Percentiles rank a stretch among this genome's conserved stretches.
Conservation (phyloP, 2,329 filamentous ascomycete species). For the Talaromyces rugulosus region DNA sequence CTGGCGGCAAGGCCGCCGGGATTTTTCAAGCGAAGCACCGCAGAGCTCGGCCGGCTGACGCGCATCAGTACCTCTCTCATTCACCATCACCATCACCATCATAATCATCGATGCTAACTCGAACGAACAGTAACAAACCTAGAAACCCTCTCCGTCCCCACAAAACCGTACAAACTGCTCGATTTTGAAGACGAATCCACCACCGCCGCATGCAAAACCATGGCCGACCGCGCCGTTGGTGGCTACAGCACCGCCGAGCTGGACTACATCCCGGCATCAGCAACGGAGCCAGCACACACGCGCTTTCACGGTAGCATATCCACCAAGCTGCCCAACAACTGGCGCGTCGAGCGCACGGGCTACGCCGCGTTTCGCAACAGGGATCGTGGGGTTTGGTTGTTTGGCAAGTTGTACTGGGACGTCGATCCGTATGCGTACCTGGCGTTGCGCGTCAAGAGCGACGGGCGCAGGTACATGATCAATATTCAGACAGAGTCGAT, state of each 20-base stretch:
- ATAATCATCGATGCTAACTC: background rate
- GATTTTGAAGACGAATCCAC: conserved; percentile 37
- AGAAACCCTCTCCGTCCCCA: conserved; percentile 33
- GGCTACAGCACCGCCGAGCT: conserved; percentile 74
- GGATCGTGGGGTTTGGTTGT: conserved; percentile 72
- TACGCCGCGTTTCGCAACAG: conserved; percentile 88
- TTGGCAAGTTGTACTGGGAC: conserved; percentile 82
- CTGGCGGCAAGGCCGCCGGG: conserved; percentile 39
- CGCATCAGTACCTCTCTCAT: conserved; percentile 43
- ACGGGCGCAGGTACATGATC: conserved; percentile 87
- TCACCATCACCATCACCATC: background rate
- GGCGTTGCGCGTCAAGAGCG: conserved; percentile 81
- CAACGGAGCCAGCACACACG: conserved; percentile 57
- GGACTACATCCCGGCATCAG: conserved; percentile 55
- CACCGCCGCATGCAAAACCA: conserved; percentile 57
- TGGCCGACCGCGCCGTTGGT: conserved; percentile 83
- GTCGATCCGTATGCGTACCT: conserved; percentile 86
- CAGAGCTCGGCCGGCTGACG: conserved; percentile 56
- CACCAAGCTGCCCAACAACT: conserved; percentile 70
- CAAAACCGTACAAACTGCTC: conserved; percentile 36
- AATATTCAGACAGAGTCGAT: conserved; percentile 95
- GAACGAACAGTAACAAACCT: conserved; percentile 35
- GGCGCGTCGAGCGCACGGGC: conserved; percentile 51
- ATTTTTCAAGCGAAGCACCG: conserved; percentile 56
- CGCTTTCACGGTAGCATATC: conserved; percentile 87